Base-by-base conservation (phyloP, 495 filamentous ascomycete species). In the Talaromyces liani region DNA sequence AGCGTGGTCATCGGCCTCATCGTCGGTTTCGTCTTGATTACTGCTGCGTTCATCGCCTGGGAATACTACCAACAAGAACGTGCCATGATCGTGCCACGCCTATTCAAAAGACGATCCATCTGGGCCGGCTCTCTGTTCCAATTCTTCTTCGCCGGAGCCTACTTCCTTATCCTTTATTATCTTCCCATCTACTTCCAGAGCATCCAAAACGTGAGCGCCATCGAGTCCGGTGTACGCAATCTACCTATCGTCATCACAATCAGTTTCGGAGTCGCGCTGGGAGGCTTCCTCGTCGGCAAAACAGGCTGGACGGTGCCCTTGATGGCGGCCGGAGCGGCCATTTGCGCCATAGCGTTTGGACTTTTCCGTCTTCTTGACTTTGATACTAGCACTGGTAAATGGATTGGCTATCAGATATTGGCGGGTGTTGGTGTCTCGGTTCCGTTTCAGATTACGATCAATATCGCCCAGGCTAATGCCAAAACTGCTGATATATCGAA, bases 181-280 rank as follows among this genome's bases (percentile, higher is more conserved):
- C 72, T 88, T 3, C 85, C 86, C 24, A 82, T 88, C 63, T 89
- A 86, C 67, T 88, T 87, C 68, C 86, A 89, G 65, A 70, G 67
- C 25, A 73, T 87, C 55, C 68, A 78, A 57, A 70, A 71, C 54
- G 71, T 69, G 10, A 76, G 67, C 20, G 79, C 86, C 7, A 74
- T 76, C 49, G 62, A 69, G 10, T 81, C 79, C 3, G 85, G 84
- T 53, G 75, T 87, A 12, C 70, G 71, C 8, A 84, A 79, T 39
- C 75, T 87, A 2, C 79, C 84, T 5, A 66, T 84, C 12, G 75
- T 87, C 58, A 62, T 82, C 54, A 66, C 70, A 25, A 64, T 75
- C 25, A 65, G 67, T 55, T 39, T 79, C 45, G 65, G 62, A 7
- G 70, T 72, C 18, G 64, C 82, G 2, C 12, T 71, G 7, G 60